A percentile compares a stretch with the other conserved stretches of the same genome.
Evolutionary conservation across 768 basidiomycete genomes (phyloP).

Genomic region (Amanita pseudoporphyria): DNA sequence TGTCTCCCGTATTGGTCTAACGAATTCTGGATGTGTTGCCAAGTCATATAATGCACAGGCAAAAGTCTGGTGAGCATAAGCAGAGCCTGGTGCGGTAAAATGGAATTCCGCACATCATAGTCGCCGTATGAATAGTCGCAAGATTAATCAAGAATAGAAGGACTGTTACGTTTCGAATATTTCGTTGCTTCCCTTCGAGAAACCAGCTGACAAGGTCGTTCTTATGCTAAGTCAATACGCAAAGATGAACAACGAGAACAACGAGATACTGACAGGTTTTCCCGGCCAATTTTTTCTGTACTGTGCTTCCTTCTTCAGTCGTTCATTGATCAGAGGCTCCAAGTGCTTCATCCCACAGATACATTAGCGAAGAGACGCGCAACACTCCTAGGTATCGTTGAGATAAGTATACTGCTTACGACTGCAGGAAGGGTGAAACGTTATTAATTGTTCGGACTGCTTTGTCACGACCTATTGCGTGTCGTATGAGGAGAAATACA

Average conservation of each 20-base stretch:
- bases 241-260: conserved; percentile 2
- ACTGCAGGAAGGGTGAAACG: too few species aligned
- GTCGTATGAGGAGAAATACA: too few species aligned
- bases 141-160: conserved; percentile 31
- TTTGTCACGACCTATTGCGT: too few species aligned
- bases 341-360: conserved; percentile 16
- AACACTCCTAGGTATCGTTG: too few species aligned
- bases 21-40: conserved; percentile 23
- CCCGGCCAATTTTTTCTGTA: too few species aligned
- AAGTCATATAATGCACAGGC: conserved; percentile 29
- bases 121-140: conserved; percentile 33
- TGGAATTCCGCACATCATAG: conserved; percentile 34
- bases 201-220: conserved; percentile 41
- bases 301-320: too few species aligned
- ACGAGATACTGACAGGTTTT: conserved; percentile 17
- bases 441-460: too few species aligned
- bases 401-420: too few species aligned
- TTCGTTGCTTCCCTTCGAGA: conserved; percentile 21
- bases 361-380: too few species aligned
- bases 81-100: conserved; percentile 1
- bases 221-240: conserved; percentile 14
- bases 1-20: conserved; percentile 31
- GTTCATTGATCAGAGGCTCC: conserved; percentile 17
- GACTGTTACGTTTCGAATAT: conserved; percentile 18
- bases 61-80: conserved; percentile 25